phyloP scores from a whole-genome alignment of 495 filamentous ascomycete species.

The Neurospora sp. region DNA sequence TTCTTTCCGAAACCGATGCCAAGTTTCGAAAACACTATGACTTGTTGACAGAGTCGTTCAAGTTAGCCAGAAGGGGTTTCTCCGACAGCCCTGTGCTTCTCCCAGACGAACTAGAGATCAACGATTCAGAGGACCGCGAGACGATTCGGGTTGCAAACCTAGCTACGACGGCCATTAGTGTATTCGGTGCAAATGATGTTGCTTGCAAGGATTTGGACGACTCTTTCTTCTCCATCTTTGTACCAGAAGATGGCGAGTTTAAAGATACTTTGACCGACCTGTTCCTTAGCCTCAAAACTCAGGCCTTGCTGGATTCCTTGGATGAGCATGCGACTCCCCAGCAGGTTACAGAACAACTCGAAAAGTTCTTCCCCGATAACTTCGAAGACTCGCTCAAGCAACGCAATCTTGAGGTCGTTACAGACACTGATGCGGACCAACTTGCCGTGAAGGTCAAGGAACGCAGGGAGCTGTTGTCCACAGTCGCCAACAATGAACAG shows the following conservation, averaged over 20 bases:
- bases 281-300: conserved; percentile 78
- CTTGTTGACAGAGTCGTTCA: conserved; percentile 68
- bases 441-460: conserved; percentile 56
- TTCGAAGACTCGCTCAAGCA: conserved; percentile 54
- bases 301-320: conserved; percentile 68
- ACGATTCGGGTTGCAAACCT: conserved; percentile 80
- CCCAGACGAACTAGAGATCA: conserved; percentile 60
- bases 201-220: conserved; percentile 75
- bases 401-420: conserved; percentile 52
- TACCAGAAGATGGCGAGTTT: conserved; percentile 52
- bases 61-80: conserved; percentile 71
- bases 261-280: conserved; percentile 55
- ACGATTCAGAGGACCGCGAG: conserved; percentile 55
- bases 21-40: conserved; percentile 74
- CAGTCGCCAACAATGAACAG: conserved; percentile 45
- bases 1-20: conserved; percentile 62
- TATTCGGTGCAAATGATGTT: conserved; percentile 77
- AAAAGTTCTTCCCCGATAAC: conserved; percentile 61
- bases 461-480: conserved; percentile 56
- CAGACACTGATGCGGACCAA: conserved; percentile 63
- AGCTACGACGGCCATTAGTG: conserved; percentile 71
- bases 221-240: conserved; percentile 74
- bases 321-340: conserved; percentile 44
- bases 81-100: conserved; percentile 61
- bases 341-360: conserved; percentile 53